Conservation (phyloP, 2,329 filamentous ascomycete genomes). For the Aureobasidium sp. region DNA sequence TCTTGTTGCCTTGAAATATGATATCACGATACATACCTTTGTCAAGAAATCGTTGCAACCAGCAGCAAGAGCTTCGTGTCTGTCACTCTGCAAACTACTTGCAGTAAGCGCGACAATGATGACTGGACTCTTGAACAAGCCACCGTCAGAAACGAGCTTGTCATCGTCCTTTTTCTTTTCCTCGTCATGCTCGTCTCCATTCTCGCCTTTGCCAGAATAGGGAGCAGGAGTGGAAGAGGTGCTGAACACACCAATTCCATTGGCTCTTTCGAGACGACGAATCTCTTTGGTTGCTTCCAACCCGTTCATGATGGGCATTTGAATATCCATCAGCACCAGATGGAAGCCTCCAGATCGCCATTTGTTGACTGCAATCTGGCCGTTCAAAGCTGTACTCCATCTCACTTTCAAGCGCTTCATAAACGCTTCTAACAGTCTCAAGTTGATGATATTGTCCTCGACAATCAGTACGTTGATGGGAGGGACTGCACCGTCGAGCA, state of each 20-base stretch:
- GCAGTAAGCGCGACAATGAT: conserved; percentile 97
- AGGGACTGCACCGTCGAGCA: conserved; percentile 73
- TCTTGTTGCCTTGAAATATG: background rate
- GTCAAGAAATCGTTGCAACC: conserved; percentile 98
- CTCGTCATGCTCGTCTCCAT: conserved; percentile 30
- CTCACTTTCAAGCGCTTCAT: conserved; percentile 93
- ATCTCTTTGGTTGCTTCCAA: conserved; percentile 95
- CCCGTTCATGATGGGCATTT: conserved; percentile 92
- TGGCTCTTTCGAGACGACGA: conserved; percentile 76
- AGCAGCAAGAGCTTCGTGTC: conserved; percentile 87
- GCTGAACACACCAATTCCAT: conserved; percentile 85
- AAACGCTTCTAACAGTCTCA: conserved; percentile 87
- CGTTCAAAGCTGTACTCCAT: conserved; percentile 97
- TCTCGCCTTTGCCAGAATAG: conserved; percentile 32
- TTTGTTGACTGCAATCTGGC: conserved; percentile 83
- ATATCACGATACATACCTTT: too few relatives aligned
- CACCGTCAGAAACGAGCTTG: conserved; percentile 55
- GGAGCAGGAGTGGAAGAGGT: conserved; percentile 23
- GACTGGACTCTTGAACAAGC: conserved; percentile 86
- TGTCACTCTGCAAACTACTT: conserved; percentile 87
- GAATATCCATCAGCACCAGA: conserved; percentile 96
- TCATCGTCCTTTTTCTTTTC: conserved; percentile 54
- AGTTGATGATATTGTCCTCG: conserved; percentile 97
- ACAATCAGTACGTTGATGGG: conserved; percentile 97
- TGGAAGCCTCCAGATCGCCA: conserved; percentile 93